Percentiles rank a stretch among this genome's conserved stretches.
phyloP scores from a whole-genome alignment of 768 basidiomycete species.

The Mycena crocata region DNA sequence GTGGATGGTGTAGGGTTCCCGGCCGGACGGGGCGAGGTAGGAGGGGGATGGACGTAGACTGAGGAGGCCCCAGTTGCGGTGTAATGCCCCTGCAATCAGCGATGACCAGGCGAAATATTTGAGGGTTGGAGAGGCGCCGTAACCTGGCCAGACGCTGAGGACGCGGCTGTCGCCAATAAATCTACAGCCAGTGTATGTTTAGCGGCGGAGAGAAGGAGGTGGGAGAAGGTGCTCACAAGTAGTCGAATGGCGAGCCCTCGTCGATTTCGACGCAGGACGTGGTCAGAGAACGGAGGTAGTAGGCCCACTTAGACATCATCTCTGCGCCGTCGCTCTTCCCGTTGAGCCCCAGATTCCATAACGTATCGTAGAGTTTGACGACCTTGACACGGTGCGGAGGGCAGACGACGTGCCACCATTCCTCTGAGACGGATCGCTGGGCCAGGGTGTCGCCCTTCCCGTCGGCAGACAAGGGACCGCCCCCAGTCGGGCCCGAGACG shows the following conservation, averaged over 20 bases:
- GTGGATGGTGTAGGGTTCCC: background rate
- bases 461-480: conserved; percentile 18
- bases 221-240: conserved; percentile 3
- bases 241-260: conserved; percentile 23
- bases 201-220: background rate
- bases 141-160: conserved; percentile 15
- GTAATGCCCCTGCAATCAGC: conserved; percentile 16
- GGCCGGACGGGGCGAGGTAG: background rate
- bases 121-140: conserved; percentile 20
- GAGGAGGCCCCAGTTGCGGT: conserved; percentile 14
- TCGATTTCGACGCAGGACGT: conserved; percentile 17
- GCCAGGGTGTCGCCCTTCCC: background rate
- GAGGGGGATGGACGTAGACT: background rate
- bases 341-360: conserved; percentile 11
- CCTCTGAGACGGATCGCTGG: conserved; percentile 4
- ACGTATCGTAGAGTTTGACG: background rate
- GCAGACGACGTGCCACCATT: conserved; percentile 24
- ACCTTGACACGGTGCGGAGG: conserved; percentile 1
- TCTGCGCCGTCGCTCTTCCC: conserved; percentile 12
- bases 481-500: conserved; percentile 27
- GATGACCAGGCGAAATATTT: conserved; percentile 27
- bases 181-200: background rate
- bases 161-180: conserved; percentile 6
- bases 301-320: conserved; percentile 4
- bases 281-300: conserved; percentile 6